Evolutionary conservation across 2,329 filamentous ascomycete species (phyloP).

Genomic region (Achaetomium macrosporum): DNA sequence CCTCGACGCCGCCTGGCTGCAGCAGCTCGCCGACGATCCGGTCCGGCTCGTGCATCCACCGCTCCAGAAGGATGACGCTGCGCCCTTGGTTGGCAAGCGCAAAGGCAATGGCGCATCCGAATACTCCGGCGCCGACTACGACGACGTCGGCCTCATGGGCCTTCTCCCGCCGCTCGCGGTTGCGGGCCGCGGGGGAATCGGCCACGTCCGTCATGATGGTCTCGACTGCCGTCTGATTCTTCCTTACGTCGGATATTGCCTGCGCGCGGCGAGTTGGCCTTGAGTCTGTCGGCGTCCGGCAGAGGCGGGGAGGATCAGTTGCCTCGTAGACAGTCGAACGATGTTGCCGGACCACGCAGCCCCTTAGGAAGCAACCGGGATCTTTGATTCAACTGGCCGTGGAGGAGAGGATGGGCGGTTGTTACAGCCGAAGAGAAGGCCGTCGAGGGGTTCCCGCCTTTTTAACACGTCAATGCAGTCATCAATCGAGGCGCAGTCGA

Average conservation of each 20-base stretch:
- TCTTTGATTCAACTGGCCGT: neutral
- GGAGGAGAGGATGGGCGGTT: neutral
- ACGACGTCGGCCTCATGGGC: slow-evolving; percentile 74
- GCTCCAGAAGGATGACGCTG: slow-evolving; percentile 84
- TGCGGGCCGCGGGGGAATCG: slow-evolving; percentile 34
- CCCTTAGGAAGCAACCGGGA: neutral
- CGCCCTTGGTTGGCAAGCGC: slow-evolving; percentile 83
- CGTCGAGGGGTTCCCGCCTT: neutral
- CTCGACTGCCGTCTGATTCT: neutral
- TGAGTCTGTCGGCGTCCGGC: neutral
- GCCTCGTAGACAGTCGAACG: too few relatives aligned
- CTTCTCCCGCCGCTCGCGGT: slow-evolving; percentile 43
- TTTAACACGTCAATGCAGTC: neutral
- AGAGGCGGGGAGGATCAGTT: too few relatives aligned
- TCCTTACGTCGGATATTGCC: neutral
- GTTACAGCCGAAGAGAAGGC: neutral
- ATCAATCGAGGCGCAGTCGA: neutral
- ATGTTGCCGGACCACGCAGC: too few relatives aligned
- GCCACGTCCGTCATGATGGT: slow-evolving; percentile 29
- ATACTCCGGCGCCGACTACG: slow-evolving; percentile 83
- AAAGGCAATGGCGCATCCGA: slow-evolving; percentile 81
- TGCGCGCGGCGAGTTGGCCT: too few relatives aligned
- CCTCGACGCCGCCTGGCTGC: slow-evolving; percentile 82
- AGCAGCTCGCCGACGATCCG: slow-evolving; percentile 93
- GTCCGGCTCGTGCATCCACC: slow-evolving; percentile 84